Base-by-base conservation (phyloP, 768 basidiomycete genomes). In the Suillus subluteus region DNA sequence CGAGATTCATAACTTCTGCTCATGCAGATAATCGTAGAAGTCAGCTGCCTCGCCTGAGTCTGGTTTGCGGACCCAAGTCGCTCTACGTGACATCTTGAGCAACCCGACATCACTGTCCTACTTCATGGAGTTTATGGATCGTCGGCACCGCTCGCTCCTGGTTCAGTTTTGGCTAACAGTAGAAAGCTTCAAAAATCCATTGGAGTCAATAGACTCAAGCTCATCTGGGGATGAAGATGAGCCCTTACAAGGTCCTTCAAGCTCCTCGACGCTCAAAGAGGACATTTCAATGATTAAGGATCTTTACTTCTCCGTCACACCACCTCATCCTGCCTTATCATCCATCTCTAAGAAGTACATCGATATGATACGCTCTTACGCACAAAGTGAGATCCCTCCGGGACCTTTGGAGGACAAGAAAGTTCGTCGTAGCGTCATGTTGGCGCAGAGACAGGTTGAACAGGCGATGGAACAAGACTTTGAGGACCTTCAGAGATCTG, bases 111-210 rank as follows among this genome's bases (percentile, higher is more conserved):
- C 95, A 0, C 84, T 99, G 3, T 95, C 94, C 2, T 97, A 98
- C 75, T 94, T 97, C 80, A 96, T 98, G 90, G 98, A 99, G 80
- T 98, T 94, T 72, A 96, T 98, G 94, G 98, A 99, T 71, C 87
- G 98, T 16, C 87, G 92, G 9, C 85, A 88, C 67, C 88, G 91
- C 38, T 92, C 96, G 15, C 73, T 94, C 15, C 87, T 95, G 12
- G 94, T 98, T 4, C 97, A 99, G 69, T 99, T 98, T 79, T 99
- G 97, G 97, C 82, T 99, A 1, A 95, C 95, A 0, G 94, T 98
- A 3, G 96, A 99, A 79, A 95, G 94, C 66, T 97, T 99, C 85
- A 98, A 98, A 80, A 95, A 97, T 70, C 98, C 98, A 0, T 79
- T 99, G 35, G 96, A 98, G 76, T 86, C 88, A 3, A 85, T 91